These are phyloP conservation scores for Trifolium subterraneum DNA, from an alignment of 306 rosid species.

Conservation along the genomic window DNA sequence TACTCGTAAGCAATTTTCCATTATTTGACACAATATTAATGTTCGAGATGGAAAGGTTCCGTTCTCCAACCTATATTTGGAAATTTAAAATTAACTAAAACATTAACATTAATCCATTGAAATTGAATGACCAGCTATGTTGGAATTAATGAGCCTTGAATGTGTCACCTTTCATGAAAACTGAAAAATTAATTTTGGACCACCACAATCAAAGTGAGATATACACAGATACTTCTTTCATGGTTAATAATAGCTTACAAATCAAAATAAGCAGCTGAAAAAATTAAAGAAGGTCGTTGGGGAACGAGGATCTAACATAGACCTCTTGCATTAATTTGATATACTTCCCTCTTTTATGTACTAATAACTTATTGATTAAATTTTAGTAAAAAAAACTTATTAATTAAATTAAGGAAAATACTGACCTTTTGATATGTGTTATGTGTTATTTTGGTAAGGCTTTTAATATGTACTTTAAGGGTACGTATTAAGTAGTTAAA, in stretches of 20 bases:
- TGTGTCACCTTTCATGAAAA: not conserved
- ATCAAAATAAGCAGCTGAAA: slow-evolving; percentile 32
- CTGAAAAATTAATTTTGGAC: slow-evolving; percentile 37
- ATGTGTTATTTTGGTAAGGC: no score
- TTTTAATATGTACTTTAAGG: no score
- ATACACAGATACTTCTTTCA: slow-evolving; percentile 5
- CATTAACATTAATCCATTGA: not conserved
- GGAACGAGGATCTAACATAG: slow-evolving; percentile 35
- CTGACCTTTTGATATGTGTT: no score
- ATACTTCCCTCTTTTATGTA: not conserved
- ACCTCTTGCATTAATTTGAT: slow-evolving; percentile 34
- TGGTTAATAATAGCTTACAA: not conserved
- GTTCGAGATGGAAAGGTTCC: not conserved
- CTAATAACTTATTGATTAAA: no score
- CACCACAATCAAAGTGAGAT: slow-evolving; percentile 46
- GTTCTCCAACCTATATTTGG: not conserved
- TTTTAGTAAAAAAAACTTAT: no score
- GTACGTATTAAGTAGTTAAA: no score
- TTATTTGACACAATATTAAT: not conserved
- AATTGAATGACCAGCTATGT: not conserved
- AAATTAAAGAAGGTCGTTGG: slow-evolving; percentile 42
- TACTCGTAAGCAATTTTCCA: no score
- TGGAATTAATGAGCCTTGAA: not conserved
- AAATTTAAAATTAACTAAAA: not conserved
- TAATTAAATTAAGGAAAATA: no score